Evolutionary conservation across 2,329 filamentous ascomycete species (phyloP), one percentile per base, ranked within the genome.

Genomic region (Escovopsis sp.): DNA sequence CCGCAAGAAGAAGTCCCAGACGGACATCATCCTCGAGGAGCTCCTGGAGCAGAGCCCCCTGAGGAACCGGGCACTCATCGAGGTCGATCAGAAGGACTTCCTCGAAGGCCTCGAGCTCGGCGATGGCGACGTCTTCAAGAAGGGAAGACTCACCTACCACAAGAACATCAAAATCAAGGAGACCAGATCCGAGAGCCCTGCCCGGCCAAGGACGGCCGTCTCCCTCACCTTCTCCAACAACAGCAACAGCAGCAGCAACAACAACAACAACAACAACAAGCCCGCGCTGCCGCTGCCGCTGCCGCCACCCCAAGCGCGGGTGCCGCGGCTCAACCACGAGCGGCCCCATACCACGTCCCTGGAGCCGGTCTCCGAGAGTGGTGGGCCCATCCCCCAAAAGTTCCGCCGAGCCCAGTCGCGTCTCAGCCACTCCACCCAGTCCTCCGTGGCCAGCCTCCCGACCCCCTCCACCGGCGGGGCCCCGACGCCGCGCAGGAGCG

Each of bases 321-420:
- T 94, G 45, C 87, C 89, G 32, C 76, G 87, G 40, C 81, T 88
- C 31, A 71, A 70, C 45, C 79, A 84, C 58, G 81, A 85, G 54
- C 72, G 81, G 41, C 74, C 79, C 5, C 74, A 77, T 50, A 83
- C 83, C 8, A 63, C 61, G 10, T 80, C 81, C 14, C 71, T 96
- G n/a, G 89, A 94, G 56, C 87, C 89, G 16, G 87, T 96, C 6
- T 93, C 86, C 33, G 89, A 96, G 62, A 87, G 79, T 49, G 87
- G 87, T 39, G 85, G 79, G 4, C 76, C 84, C 38, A 65, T 68
- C 40, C 66, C 70, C 35, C 74, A 71, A 45, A 64, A 66, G 13
- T 69, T 68, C 48, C 72, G 76, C 43, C 70, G 78, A 48, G 76
- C 81, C 35, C 74, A 76, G 47, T 84, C 81, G 3, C 72, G 81